Evolutionary conservation across 2,329 filamentous ascomycete genomes (phyloP).

Genomic region (Diplodia mutila): DNA sequence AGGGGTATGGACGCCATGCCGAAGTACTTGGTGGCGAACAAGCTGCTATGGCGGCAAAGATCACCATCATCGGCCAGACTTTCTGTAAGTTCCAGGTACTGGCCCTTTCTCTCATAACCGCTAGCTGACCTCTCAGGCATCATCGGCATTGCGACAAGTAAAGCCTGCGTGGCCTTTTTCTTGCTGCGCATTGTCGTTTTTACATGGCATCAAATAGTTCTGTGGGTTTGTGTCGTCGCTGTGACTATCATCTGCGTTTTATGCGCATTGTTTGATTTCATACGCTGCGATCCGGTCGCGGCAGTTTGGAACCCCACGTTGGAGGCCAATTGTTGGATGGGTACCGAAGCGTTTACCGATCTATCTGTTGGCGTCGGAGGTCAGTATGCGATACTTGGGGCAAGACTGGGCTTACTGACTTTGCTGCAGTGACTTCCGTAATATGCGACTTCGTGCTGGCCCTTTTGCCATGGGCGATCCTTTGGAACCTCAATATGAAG

Average conservation of each 20-base stretch:
- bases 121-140: constrained; percentile 22
- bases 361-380: constrained; percentile 15
- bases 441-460: constrained; percentile 42
- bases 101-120: too few relatives aligned
- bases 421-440: constrained; percentile 38
- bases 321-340: constrained; percentile 33
- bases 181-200: constrained; percentile 37
- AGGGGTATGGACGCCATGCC: constrained; percentile 36
- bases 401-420: neutral
- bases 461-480: constrained; percentile 40
- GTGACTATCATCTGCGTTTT: constrained; percentile 35
- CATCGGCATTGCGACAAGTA: constrained; percentile 39
- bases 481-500: constrained; percentile 42
- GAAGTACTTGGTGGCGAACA: constrained; percentile 31
- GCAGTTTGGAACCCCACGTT: constrained; percentile 37
- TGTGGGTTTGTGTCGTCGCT: constrained; percentile 38
- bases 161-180: constrained; percentile 38
- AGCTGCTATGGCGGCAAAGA: constrained; percentile 39
- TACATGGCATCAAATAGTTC: constrained; percentile 35
- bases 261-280: constrained; percentile 35
- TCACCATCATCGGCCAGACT: constrained; percentile 38
- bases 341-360: constrained; percentile 31
- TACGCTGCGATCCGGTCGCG: constrained; percentile 35
- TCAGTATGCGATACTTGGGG: neutral
- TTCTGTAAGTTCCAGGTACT: constrained; percentile 29